Evolutionary conservation across 495 filamentous ascomycete species (phyloP).

Genomic region (Mycothermus thermophilus): DNA sequence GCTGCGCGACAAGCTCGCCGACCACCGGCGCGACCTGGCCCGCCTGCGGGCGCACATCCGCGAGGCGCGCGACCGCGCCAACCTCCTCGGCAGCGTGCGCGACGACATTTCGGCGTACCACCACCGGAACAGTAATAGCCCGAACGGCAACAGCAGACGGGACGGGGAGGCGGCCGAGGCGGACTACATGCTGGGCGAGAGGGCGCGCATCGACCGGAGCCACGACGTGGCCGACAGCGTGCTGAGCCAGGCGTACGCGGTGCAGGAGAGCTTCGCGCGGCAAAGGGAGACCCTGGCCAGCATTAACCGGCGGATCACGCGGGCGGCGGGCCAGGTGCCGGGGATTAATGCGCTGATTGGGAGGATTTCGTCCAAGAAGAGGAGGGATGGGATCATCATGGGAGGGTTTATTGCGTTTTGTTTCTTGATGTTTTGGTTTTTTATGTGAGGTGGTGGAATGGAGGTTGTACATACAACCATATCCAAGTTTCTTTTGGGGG

Average conservation of each 20-base stretch:
- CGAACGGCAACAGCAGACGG: too few relatives aligned
- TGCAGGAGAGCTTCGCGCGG: slow-evolving; percentile 77
- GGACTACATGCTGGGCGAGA: slow-evolving; percentile 94
- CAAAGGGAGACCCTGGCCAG: slow-evolving; percentile 76
- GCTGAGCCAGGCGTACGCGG: slow-evolving; percentile 90
- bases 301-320: slow-evolving; percentile 78
- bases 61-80: slow-evolving; percentile 68
- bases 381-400: slow-evolving; percentile 88
- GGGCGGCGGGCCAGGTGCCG: slow-evolving; percentile 77
- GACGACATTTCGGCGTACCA: slow-evolving; percentile 86
- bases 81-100: slow-evolving; percentile 82
- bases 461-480: not conserved
- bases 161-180: slow-evolving; percentile 70
- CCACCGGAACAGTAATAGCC: slow-evolving; percentile 59
- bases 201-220: slow-evolving; percentile 67
- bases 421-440: slow-evolving; percentile 73
- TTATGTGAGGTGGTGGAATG: slow-evolving; percentile 38
- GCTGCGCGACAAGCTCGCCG: slow-evolving; percentile 75
- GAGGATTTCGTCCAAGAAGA: slow-evolving; percentile 88
- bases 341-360: slow-evolving; percentile 88
- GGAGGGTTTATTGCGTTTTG: slow-evolving; percentile 83
- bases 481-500: not conserved
- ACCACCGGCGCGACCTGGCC: slow-evolving; percentile 71
- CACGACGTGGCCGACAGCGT: slow-evolving; percentile 81
- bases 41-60: slow-evolving; percentile 55